These are phyloP conservation scores for Articulospora tetracladia DNA, from an alignment of 495 filamentous ascomycete species.

Conservation along the genomic window DNA sequence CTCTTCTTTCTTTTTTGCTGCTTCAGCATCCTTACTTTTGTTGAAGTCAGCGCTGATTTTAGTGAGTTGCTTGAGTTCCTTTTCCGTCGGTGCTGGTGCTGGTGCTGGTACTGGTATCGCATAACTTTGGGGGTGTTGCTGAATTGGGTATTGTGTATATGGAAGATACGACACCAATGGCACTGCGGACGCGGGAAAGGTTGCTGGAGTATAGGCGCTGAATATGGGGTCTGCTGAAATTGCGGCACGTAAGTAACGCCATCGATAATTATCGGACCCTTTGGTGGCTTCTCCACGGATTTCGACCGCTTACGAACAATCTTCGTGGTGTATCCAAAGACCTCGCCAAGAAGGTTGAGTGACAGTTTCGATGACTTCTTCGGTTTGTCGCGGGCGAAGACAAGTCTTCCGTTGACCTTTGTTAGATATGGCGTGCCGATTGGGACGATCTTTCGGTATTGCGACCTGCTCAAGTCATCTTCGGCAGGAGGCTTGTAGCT, in stretches of 20 bases:
- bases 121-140: not conserved
- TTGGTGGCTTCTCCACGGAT: slow-evolving; percentile 7
- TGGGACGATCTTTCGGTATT: slow-evolving; percentile 10
- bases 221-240: not conserved
- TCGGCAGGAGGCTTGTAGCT: slow-evolving; percentile 2
- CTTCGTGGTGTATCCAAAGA: slow-evolving; percentile 6
- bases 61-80: slow-evolving; percentile 16
- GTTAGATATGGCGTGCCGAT: slow-evolving; percentile 22
- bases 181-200: not conserved
- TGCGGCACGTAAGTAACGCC: slow-evolving; percentile 16
- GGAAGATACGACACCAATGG: not conserved
- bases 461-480: not conserved
- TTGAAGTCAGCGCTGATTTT: slow-evolving; percentile 15
- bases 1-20: not conserved
- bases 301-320: slow-evolving; percentile 7
- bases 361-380: slow-evolving; percentile 1
- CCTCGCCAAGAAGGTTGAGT: slow-evolving; percentile 20
- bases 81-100: not conserved
- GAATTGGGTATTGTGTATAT: not conserved
- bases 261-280: slow-evolving; percentile 9
- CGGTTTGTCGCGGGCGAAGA: slow-evolving; percentile 23
- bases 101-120: not conserved
- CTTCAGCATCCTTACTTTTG: not conserved
- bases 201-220: slow-evolving; percentile 15
- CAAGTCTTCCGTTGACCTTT: slow-evolving; percentile 26